Percentiles rank a stretch among this genome's conserved stretches.
Conservation (phyloP, 1,139 yeast genomes). For the Pichia sp. region DNA sequence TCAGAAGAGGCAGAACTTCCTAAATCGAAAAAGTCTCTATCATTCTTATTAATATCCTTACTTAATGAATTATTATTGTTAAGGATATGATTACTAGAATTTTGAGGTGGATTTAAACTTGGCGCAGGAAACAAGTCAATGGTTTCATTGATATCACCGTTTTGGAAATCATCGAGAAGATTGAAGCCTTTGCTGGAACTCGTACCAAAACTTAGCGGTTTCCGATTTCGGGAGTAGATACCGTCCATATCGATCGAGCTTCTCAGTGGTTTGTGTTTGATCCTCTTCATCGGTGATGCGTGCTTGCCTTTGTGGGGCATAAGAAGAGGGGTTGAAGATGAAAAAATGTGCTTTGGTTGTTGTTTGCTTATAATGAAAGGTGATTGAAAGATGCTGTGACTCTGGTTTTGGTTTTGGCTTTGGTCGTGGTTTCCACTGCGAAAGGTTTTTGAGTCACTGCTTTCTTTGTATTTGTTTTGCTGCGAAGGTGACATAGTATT, state of each 20-base stretch:
- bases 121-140: slow-evolving; percentile 12
- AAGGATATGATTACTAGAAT: neutral
- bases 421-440: neutral
- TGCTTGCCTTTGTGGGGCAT: slow-evolving; percentile 2
- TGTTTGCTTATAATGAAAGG: slow-evolving; percentile 3
- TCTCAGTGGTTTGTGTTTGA: neutral
- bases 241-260: slow-evolving; percentile 1
- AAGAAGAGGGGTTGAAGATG: slow-evolving; percentile 6
- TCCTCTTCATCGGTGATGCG: slow-evolving; percentile 12
- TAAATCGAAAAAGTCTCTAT: slow-evolving; percentile 9
- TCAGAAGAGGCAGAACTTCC: slow-evolving; percentile 2
- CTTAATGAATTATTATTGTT: neutral
- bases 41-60: neutral
- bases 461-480: neutral
- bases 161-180: slow-evolving; percentile 30
- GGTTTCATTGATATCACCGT: slow-evolving; percentile 6
- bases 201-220: slow-evolving; percentile 5
- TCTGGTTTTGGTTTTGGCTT: neutral
- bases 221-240: slow-evolving; percentile 6
- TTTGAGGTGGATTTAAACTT: slow-evolving; percentile 5
- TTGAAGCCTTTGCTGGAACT: slow-evolving; percentile 13
- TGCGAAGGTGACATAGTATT: neutral
- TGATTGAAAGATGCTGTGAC: slow-evolving; percentile 5
- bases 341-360: neutral
- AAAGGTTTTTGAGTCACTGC: neutral